These are phyloP conservation scores for Phytophthora lateralis DNA, from an alignment of 352 stramenopile genomes.

Conservation along the genomic window DNA sequence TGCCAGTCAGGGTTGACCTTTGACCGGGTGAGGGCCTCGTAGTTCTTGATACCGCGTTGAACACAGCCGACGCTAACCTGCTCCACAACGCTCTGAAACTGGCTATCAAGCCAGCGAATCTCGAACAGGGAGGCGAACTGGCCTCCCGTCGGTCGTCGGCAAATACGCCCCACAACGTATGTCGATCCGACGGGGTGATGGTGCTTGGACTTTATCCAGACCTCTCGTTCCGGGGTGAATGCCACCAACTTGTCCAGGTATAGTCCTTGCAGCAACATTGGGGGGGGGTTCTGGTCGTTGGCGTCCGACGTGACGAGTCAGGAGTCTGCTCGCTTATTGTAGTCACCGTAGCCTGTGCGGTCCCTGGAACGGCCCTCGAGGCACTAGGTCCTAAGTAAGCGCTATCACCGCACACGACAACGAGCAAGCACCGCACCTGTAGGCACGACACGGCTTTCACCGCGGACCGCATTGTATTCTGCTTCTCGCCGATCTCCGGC, in stretches of 20 bases:
- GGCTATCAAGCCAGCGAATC: constrained; percentile 7
- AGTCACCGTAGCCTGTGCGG: too few relatives aligned
- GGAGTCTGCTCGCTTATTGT: too few relatives aligned
- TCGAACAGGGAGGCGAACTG: constrained; percentile 3
- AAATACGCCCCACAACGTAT: constrained; percentile 8
- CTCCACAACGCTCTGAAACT: constrained; percentile 9
- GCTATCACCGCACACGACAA: too few relatives aligned
- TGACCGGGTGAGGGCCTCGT: too few relatives aligned
- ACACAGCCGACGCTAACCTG: not conserved
- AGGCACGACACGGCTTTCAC: too few relatives aligned
- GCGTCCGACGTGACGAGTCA: not conserved
- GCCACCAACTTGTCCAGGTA: not conserved
- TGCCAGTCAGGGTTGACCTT: too few relatives aligned
- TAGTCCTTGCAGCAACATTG: not conserved
- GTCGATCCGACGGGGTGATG: not conserved
- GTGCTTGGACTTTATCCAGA: not conserved
- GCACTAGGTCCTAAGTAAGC: too few relatives aligned
- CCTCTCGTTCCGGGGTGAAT: not conserved
- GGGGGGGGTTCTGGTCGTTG: too few relatives aligned
- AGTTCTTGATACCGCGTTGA: not conserved
- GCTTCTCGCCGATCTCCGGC: too few relatives aligned
- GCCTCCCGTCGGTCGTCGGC: not conserved
- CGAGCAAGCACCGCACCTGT: too few relatives aligned
- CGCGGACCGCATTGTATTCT: too few relatives aligned
- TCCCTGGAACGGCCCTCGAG: too few relatives aligned